Evolutionary conservation across 2,329 filamentous ascomycete genomes (phyloP).

Genomic region (Neodidymelliopsis sp.): DNA sequence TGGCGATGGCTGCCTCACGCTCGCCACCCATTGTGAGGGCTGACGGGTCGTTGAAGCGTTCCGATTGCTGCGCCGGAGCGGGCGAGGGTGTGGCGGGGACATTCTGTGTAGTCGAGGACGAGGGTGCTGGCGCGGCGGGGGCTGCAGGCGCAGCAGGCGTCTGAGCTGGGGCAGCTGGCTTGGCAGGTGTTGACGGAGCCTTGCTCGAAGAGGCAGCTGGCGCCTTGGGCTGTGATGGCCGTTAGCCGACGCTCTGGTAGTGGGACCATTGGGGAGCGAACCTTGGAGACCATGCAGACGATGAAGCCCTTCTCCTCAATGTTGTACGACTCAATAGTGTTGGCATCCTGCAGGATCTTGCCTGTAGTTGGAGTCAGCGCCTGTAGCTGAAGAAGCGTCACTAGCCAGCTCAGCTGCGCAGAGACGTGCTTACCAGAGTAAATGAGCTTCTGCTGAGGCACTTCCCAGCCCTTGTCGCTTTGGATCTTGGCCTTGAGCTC

Average conservation of each 20-base stretch:
- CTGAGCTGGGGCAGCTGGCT: conserved; percentile 47
- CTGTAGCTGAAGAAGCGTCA: conserved; percentile 25
- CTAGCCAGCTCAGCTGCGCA: conserved; percentile 9
- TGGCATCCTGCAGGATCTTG: conserved; percentile 98
- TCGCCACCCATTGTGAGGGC: conserved; percentile 87
- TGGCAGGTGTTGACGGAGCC: conserved; percentile 65
- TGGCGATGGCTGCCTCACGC: conserved; percentile 80
- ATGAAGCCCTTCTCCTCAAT: conserved; percentile 99
- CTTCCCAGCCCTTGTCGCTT: conserved; percentile 92
- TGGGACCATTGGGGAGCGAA: conserved; percentile 51
- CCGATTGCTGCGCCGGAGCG: conserved; percentile 54
- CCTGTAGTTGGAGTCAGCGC: conserved; percentile 61
- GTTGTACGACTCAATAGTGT: conserved; percentile 95
- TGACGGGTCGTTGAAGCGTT: conserved; percentile 74
- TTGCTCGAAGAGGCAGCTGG: conserved; percentile 57
- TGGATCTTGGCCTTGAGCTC: conserved; percentile 92
- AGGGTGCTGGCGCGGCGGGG: conserved; percentile 47
- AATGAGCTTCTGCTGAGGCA: conserved; percentile 91
- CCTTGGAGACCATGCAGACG: conserved; percentile 98
- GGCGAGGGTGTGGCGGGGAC: conserved; percentile 60
- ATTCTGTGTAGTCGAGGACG: conserved; percentile 58
- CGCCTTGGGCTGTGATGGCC: conserved; percentile 71
- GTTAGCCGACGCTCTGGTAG: conserved; percentile 27
- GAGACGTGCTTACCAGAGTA: conserved; percentile 78
- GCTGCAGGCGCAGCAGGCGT: conserved; percentile 68